Evolutionary conservation across 2,329 filamentous ascomycete genomes (phyloP).

Genomic region (Neofusicoccum parvum): DNA sequence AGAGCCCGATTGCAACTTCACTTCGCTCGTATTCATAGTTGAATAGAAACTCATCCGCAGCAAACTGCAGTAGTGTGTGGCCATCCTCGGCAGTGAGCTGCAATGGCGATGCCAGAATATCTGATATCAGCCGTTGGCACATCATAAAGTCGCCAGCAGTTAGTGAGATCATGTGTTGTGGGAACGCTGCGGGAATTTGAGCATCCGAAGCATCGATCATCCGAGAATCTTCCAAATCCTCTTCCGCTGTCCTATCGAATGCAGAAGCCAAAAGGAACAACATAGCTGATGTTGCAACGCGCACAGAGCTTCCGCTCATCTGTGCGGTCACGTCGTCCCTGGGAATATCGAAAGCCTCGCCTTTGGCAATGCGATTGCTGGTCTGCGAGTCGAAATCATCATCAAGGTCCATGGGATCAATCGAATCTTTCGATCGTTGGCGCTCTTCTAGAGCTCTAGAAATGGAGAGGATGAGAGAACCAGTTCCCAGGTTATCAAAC

Average conservation of each 20-base stretch:
- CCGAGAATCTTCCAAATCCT: neutral
- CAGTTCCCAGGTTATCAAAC: slow-evolving; percentile 36
- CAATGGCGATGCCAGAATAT: slow-evolving; percentile 26
- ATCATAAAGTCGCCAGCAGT: slow-evolving; percentile 23
- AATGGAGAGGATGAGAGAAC: slow-evolving; percentile 35
- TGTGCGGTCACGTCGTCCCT: slow-evolving; percentile 46
- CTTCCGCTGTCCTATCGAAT: neutral
- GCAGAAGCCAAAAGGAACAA: slow-evolving; percentile 17
- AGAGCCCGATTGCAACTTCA: slow-evolving; percentile 70
- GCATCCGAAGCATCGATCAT: neutral
- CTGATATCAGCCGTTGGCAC: slow-evolving; percentile 22
- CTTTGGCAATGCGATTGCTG: slow-evolving; percentile 48
- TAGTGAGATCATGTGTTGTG: slow-evolving; percentile 21
- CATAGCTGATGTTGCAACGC: slow-evolving; percentile 14
- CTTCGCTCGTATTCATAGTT: slow-evolving; percentile 68
- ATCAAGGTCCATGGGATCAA: slow-evolving; percentile 69
- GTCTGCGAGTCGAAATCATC: slow-evolving; percentile 63
- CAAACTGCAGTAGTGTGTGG: slow-evolving; percentile 48
- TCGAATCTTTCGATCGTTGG: slow-evolving; percentile 29
- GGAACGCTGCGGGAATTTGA: slow-evolving; percentile 23
- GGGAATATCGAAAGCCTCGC: slow-evolving; percentile 39
- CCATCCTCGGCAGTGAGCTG: slow-evolving; percentile 36
- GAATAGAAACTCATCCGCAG: slow-evolving; percentile 50
- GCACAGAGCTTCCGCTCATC: neutral
- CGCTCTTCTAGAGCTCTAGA: slow-evolving; percentile 35